These are phyloP conservation scores for Seminavis robusta DNA, from an alignment of 108 stramenopile species.

Conservation along the genomic window DNA sequence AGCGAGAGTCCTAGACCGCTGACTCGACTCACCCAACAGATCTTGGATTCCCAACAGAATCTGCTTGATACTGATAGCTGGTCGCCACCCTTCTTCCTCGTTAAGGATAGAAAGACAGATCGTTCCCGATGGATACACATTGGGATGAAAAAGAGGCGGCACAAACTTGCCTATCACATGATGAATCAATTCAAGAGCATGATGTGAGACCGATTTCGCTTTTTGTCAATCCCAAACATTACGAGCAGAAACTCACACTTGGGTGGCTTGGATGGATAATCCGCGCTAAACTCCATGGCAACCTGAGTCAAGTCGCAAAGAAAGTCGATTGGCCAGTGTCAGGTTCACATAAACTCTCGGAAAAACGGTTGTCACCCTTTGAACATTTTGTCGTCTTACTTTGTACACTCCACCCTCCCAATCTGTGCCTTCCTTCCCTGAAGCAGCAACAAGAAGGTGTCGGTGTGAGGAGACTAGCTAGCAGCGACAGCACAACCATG, in stretches of 20 bases:
- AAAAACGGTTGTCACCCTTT: too few relatives aligned
- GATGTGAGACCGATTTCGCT: neutral
- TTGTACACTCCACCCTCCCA: conserved; percentile 98
- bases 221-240: conserved; percentile 40
- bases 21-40: conserved; percentile 95
- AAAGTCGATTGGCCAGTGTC: too few relatives aligned
- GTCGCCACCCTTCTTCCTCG: conserved; percentile 99
- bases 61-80: conserved; percentile 96
- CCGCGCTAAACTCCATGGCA: conserved; percentile 95
- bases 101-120: conserved; percentile 97
- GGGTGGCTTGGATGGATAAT: conserved; percentile 97
- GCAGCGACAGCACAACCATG: too few relatives aligned
- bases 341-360: too few relatives aligned
- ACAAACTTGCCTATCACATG: conserved; percentile 79
- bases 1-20: too few relatives aligned
- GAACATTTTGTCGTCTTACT: too few relatives aligned
- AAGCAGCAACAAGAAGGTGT: too few relatives aligned
- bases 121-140: conserved; percentile 92
- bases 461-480: too few relatives aligned
- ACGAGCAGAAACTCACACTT: conserved; percentile 90
- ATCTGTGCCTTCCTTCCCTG: conserved; percentile 90
- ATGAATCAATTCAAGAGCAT: conserved; percentile 57
- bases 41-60: conserved; percentile 98
- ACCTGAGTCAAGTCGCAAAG: too few relatives aligned
- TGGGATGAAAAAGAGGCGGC: conserved; percentile 57